Percentiles rank a stretch among this genome's conserved stretches.
phyloP scores from a whole-genome alignment of 257 asterid genomes.

The Gynochthodes officinalis region DNA sequence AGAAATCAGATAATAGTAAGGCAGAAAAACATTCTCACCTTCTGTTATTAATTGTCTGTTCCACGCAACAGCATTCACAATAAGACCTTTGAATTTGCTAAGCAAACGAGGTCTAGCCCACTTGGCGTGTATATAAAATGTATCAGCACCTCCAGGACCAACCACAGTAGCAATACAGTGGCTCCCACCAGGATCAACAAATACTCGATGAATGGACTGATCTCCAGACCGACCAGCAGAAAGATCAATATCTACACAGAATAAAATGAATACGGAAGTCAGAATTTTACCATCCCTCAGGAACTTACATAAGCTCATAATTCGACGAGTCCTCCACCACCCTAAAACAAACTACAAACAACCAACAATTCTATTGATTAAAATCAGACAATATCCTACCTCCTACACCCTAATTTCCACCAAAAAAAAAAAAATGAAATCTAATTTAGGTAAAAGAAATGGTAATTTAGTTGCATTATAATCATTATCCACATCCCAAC shows the following conservation, averaged over 20 bases:
- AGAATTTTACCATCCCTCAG: not conserved
- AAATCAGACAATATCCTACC: not conserved
- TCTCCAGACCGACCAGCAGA: conserved; percentile 90
- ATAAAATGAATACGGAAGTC: not conserved
- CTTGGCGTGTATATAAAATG: conserved; percentile 84
- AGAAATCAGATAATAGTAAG: not conserved
- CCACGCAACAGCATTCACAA: conserved; percentile 91
- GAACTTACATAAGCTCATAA: not conserved
- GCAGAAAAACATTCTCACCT: conserved; percentile 35
- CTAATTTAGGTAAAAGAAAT: not conserved
- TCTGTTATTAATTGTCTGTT: conserved; percentile 85
- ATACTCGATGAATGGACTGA: conserved; percentile 85
- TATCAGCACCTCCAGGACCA: conserved; percentile 90
- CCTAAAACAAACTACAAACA: not conserved
- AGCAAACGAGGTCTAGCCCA: conserved; percentile 90
- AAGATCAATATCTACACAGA: conserved; percentile 76
- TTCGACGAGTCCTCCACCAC: not conserved
- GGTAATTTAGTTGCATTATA: not conserved
- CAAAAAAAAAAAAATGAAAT: not conserved
- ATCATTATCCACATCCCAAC: not conserved
- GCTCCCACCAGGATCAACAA: conserved; percentile 94
- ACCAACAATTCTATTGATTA: not conserved
- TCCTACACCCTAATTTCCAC: not conserved
- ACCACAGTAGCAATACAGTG: conserved; percentile 89
- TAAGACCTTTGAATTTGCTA: conserved; percentile 70